Conservation (phyloP, 2,329 filamentous ascomycete genomes). For the Talaromyces sp. region DNA sequence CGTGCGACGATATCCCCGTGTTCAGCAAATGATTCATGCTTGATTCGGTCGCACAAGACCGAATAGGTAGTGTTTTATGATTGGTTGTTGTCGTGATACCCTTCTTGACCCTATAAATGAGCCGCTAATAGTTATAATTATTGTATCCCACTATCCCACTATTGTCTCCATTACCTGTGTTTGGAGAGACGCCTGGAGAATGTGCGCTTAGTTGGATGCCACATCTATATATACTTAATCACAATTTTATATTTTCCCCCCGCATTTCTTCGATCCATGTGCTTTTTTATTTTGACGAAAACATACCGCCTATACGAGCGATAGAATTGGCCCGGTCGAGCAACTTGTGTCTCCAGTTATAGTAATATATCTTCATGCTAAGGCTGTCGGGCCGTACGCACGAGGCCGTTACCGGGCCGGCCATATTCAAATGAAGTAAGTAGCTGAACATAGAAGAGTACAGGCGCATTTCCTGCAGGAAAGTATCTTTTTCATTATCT, state of each 20-base stretch:
- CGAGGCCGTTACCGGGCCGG: neutral
- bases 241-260: neutral
- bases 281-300: neutral
- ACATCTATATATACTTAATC: neutral
- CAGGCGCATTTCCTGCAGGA: neutral
- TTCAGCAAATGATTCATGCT: slow-evolving; percentile 74
- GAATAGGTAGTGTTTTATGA: neutral
- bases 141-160: neutral
- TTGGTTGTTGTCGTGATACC: slow-evolving; percentile 5
- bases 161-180: neutral
- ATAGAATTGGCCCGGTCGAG: too few relatives aligned
- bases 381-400: neutral
- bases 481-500: neutral
- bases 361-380: neutral
- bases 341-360: neutral
- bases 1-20: slow-evolving; percentile 76
- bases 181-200: neutral
- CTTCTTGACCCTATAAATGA: neutral
- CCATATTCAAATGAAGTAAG: neutral
- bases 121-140: neutral
- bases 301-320: neutral
- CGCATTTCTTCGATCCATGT: neutral
- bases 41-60: slow-evolving; percentile 25
- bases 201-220: neutral
- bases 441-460: neutral